Evolutionary conservation across 225 moss, liverwort and hornwort species (phyloP).

Genomic region (Bryum argenteum): DNA sequence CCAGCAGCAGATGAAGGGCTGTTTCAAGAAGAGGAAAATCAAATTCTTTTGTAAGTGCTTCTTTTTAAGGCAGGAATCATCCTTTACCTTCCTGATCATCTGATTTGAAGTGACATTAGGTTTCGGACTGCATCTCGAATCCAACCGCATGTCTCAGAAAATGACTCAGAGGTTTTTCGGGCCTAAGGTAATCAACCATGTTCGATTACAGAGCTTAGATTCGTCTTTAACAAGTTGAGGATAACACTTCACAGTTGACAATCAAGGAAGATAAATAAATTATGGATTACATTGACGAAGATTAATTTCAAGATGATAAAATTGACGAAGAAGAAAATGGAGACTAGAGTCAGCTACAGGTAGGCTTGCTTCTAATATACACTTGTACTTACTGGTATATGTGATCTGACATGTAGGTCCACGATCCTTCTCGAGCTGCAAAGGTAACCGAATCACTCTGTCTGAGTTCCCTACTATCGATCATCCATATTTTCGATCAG

Average conservation of each 20-base stretch:
- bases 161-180: constrained; percentile 51
- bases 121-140: constrained; percentile 30
- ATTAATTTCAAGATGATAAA: not conserved
- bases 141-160: constrained; percentile 52
- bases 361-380: constrained; percentile 11
- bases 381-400: constrained; percentile 8
- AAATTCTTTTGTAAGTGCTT: not conserved
- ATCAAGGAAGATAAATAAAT: constrained; percentile 3
- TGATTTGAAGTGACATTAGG: constrained; percentile 29
- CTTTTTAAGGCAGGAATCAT: not conserved
- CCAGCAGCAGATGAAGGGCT: not conserved
- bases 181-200: constrained; percentile 25
- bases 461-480: not conserved
- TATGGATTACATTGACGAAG: constrained; percentile 6
- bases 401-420: constrained; percentile 42
- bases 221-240: constrained; percentile 12
- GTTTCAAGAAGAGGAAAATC: constrained; percentile 6
- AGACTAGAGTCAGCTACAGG: not conserved
- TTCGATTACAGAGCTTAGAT: not conserved
- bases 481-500: not conserved
- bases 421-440: constrained; percentile 39
- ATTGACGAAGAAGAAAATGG: constrained; percentile 13
- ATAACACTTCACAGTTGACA: not conserved
- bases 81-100: constrained; percentile 4
- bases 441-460: constrained; percentile 30